Conservation (phyloP, 2,329 filamentous ascomycete genomes). For the Fusarium sp. region DNA sequence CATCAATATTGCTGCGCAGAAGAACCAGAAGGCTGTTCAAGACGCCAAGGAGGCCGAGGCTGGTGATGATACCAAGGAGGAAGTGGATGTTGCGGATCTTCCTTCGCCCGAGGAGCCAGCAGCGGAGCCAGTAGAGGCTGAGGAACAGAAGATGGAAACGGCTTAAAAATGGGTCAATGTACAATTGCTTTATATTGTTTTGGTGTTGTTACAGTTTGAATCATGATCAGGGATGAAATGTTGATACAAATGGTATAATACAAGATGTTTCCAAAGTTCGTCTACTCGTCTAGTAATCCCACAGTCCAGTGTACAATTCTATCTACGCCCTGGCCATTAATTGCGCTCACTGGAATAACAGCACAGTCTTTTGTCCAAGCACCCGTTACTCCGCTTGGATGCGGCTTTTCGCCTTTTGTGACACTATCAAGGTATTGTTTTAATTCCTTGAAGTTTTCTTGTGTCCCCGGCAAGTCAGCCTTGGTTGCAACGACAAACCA, state of each 20-base stretch:
- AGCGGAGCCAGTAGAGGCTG: slow-evolving; percentile 5
- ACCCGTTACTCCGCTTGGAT: slow-evolving; percentile 73
- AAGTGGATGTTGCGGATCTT: slow-evolving; percentile 48
- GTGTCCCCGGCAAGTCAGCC: slow-evolving; percentile 81
- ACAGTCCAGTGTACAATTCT: slow-evolving; percentile 77
- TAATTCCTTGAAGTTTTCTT: slow-evolving; percentile 77
- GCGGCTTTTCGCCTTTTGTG: slow-evolving; percentile 66
- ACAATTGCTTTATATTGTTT: slow-evolving; percentile 31
- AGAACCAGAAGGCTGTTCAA: slow-evolving; percentile 49
- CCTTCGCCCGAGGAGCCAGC: slow-evolving; percentile 46
- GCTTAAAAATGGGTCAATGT: slow-evolving; percentile 27
- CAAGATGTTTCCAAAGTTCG: slow-evolving; percentile 1
- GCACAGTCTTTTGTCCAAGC: slow-evolving; percentile 69
- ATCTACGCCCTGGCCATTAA: slow-evolving; percentile 83
- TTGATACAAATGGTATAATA: slow-evolving; percentile 37
- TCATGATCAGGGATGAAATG: slow-evolving; percentile 23
- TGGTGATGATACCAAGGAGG: slow-evolving; percentile 37
- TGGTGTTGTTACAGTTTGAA: slow-evolving; percentile 36
- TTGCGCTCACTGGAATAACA: slow-evolving; percentile 88
- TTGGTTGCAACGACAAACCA: slow-evolving; percentile 98
- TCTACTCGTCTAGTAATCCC: slow-evolving; percentile 65
- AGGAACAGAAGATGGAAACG: slow-evolving; percentile 23
- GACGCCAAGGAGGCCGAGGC: slow-evolving; percentile 45
- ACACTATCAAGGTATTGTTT: slow-evolving; percentile 75
- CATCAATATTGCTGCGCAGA: slow-evolving; percentile 71